phyloP scores from a whole-genome alignment of 2,329 filamentous ascomycete species.

The Calonectria pseudoreteaudii region DNA sequence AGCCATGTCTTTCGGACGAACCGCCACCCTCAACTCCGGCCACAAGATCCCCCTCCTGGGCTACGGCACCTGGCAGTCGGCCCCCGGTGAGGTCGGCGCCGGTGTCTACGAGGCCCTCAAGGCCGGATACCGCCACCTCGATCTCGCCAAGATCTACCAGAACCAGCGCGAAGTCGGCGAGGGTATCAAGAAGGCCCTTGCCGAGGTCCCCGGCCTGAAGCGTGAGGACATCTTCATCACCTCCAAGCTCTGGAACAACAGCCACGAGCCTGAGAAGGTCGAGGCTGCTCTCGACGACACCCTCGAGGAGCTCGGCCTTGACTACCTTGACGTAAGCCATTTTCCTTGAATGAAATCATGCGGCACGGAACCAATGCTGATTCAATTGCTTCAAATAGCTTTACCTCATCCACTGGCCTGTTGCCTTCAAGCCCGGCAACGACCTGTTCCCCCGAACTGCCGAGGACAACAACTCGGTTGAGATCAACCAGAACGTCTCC shows the following conservation, averaged over 20 bases:
- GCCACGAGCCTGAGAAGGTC: constrained; percentile 70
- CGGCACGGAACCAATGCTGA: not conserved
- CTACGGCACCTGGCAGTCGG: constrained; percentile 75
- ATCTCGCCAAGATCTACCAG: constrained; percentile 67
- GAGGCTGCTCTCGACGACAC: constrained; percentile 67
- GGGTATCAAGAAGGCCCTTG: constrained; percentile 62
- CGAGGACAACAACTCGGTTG: constrained; percentile 42
- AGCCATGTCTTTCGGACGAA: constrained; percentile 66
- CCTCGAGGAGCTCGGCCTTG: constrained; percentile 65
- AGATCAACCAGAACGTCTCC: constrained; percentile 58
- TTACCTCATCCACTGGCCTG: constrained; percentile 75
- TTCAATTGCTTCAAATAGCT: constrained; percentile 49
- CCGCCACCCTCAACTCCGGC: constrained; percentile 72
- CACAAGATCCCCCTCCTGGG: constrained; percentile 73
- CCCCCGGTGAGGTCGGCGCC: constrained; percentile 71
- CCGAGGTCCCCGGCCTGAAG: constrained; percentile 62
- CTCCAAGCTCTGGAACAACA: constrained; percentile 74
- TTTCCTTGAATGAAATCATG: not conserved
- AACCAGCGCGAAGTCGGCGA: constrained; percentile 72
- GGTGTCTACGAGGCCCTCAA: constrained; percentile 74
- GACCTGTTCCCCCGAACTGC: constrained; percentile 58
- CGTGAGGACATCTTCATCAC: constrained; percentile 71
- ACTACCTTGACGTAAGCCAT: constrained; percentile 64
- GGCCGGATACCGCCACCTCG: constrained; percentile 73
- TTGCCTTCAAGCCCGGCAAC: constrained; percentile 54